Evolutionary conservation across 805 yeast species (phyloP).

Genomic region (Groenewaldozyma tartarivorans): DNA sequence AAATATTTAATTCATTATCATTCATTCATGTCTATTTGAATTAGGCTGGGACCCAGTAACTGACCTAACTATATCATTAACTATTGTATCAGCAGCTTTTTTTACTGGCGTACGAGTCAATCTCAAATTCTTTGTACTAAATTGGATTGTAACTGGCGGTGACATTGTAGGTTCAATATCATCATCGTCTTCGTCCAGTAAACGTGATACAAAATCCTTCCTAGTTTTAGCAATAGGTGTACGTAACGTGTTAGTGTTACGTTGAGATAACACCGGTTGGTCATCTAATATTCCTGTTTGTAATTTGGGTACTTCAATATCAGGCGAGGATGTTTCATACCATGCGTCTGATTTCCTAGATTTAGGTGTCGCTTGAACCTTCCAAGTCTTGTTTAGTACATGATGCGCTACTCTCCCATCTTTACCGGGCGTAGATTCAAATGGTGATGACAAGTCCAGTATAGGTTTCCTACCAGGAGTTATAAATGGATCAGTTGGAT

Average conservation of each 20-base stretch:
- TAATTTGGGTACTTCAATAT: slow-evolving; percentile 5
- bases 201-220: not conserved
- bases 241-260: not conserved
- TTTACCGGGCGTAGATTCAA: not conserved
- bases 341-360: not conserved
- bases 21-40: too few relatives aligned
- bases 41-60: slow-evolving; percentile 16
- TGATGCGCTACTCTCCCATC: slow-evolving; percentile 21
- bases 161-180: not conserved
- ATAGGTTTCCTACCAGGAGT: too few relatives aligned
- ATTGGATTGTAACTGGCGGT: not conserved
- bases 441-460: not conserved
- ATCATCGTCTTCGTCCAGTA: not conserved
- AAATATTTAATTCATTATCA: not conserved
- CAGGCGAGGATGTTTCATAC: slow-evolving; percentile 1
- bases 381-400: slow-evolving; percentile 27
- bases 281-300: slow-evolving; percentile 2
- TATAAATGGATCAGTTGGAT: too few relatives aligned
- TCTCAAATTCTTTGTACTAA: not conserved
- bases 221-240: not conserved
- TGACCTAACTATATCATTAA: slow-evolving; percentile 15
- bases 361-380: slow-evolving; percentile 19
- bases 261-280: not conserved
- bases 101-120: slow-evolving; percentile 17
- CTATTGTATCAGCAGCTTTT: slow-evolving; percentile 16